A percentile compares a stretch with the other conserved stretches of the same genome.
These are phyloP conservation scores for Daedaleopsis nitida DNA, from an alignment of 768 basidiomycete species.

Conservation along the genomic window DNA sequence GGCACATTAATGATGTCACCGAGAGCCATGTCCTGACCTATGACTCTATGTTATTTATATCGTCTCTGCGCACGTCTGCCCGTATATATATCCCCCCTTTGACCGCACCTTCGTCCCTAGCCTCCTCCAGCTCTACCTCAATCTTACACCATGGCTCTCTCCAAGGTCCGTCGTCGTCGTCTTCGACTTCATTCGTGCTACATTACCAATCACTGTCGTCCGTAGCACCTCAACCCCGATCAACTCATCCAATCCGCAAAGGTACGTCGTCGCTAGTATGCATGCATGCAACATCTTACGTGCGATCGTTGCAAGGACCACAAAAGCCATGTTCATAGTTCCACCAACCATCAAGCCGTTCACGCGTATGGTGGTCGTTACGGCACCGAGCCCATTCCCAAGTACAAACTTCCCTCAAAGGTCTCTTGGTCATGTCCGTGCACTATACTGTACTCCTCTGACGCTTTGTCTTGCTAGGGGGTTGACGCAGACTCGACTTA, in stretches of 20 bases:
- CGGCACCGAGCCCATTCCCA: conserved; percentile 68
- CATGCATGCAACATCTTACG: conserved; percentile 1
- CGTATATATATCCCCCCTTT: not conserved
- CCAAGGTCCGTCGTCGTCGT: conserved; percentile 44
- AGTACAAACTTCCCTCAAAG: conserved; percentile 63
- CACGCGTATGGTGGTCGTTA: conserved; percentile 66
- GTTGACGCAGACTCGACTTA: conserved; percentile 52
- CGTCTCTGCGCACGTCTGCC: not conserved
- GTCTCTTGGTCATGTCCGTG: conserved; percentile 27
- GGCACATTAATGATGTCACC: not conserved
- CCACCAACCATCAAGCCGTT: conserved; percentile 32
- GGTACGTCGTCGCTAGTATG: conserved; percentile 34
- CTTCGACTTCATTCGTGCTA: not conserved
- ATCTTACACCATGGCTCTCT: conserved; percentile 54
- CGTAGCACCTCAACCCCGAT: conserved; percentile 69
- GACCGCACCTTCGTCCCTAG: not conserved
- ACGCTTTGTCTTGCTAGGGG: conserved; percentile 41
- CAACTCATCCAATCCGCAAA: conserved; percentile 59
- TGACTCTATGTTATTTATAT: too few relatives aligned
- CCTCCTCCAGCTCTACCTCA: not conserved
- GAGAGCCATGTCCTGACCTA: too few relatives aligned
- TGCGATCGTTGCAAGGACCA: conserved; percentile 24
- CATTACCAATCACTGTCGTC: conserved; percentile 5
- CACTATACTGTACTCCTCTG: not conserved
- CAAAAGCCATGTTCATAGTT: conserved; percentile 37